A percentile compares a stretch with the other conserved stretches of the same genome.
phyloP scores from a whole-genome alignment of 106 monocot genomes.

The Dioscorea zingiberensis region DNA sequence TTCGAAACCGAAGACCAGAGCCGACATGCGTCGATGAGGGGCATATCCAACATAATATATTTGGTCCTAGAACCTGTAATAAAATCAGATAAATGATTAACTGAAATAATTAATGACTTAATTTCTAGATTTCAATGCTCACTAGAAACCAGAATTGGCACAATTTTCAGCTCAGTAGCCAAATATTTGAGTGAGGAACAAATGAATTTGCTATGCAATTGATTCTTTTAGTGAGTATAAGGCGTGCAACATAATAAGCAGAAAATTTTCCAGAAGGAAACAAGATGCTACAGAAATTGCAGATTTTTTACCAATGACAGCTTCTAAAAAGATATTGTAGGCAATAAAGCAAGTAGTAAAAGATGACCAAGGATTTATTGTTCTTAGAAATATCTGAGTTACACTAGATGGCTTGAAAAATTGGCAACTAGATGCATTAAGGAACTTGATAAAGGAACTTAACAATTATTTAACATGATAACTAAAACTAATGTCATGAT shows the following conservation, averaged over 20 bases:
- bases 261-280: no score
- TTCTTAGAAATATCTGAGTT: no score
- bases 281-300: no score
- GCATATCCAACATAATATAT: constrained; percentile 43
- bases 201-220: no score
- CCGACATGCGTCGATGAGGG: constrained; percentile 25
- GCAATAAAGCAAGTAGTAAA: not conserved
- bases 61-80: constrained; percentile 47
- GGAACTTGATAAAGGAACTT: no score
- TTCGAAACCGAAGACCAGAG: constrained; percentile 36
- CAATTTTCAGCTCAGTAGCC: not conserved
- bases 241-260: not conserved
- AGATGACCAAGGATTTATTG: no score
- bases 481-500: not conserved
- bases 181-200: no score
- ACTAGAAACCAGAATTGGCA: not conserved
- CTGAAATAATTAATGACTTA: not conserved
- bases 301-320: not conserved
- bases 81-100: not conserved
- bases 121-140: no score
- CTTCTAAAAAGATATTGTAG: not conserved
- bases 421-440: no score
- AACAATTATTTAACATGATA: not conserved
- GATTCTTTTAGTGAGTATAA: no score
- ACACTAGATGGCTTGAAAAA: no score